These are phyloP conservation scores for Chaetomium globosum DNA, from an alignment of 2,329 filamentous ascomycete genomes.

Conservation along the genomic window DNA sequence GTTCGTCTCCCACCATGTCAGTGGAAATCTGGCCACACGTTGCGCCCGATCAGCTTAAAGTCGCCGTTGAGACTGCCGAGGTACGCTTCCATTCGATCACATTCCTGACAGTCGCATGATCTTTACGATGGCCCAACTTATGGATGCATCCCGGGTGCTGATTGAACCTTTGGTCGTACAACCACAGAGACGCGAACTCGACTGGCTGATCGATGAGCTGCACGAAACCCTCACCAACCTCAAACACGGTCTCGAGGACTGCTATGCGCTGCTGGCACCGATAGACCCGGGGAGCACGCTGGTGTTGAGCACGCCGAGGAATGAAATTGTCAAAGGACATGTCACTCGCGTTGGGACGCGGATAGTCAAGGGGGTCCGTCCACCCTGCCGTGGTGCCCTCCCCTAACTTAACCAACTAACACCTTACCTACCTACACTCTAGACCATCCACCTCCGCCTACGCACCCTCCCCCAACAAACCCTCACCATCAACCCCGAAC, in stretches of 20 bases:
- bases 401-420: slow-evolving; percentile 5
- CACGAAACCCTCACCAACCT: slow-evolving; percentile 53
- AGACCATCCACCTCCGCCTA: slow-evolving; percentile 78
- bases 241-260: slow-evolving; percentile 77
- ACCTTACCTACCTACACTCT: slow-evolving; percentile 13
- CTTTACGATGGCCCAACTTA: slow-evolving; percentile 15
- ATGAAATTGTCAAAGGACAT: slow-evolving; percentile 88
- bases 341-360: slow-evolving; percentile 88
- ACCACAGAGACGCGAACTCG: slow-evolving; percentile 54
- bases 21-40: slow-evolving; percentile 62
- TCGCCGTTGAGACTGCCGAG: slow-evolving; percentile 53
- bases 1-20: slow-evolving; percentile 50
- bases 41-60: slow-evolving; percentile 53
- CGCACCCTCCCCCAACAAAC: slow-evolving; percentile 63
- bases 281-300: slow-evolving; percentile 84
- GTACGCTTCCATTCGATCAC: slow-evolving; percentile 43
- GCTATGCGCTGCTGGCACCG: slow-evolving; percentile 81
- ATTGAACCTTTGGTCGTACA: slow-evolving; percentile 32
- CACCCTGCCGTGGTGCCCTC: slow-evolving; percentile 7
- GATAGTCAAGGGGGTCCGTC: slow-evolving; percentile 82
- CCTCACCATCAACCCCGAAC: slow-evolving; percentile 52
- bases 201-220: slow-evolving; percentile 58
- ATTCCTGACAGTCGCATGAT: background rate
- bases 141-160: slow-evolving; percentile 39
- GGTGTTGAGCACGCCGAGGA: slow-evolving; percentile 82